Percentiles rank a stretch among this genome's conserved stretches.
Evolutionary conservation across 345 rosid genomes (phyloP).

Genomic region (Eucalyptus regnans): DNA sequence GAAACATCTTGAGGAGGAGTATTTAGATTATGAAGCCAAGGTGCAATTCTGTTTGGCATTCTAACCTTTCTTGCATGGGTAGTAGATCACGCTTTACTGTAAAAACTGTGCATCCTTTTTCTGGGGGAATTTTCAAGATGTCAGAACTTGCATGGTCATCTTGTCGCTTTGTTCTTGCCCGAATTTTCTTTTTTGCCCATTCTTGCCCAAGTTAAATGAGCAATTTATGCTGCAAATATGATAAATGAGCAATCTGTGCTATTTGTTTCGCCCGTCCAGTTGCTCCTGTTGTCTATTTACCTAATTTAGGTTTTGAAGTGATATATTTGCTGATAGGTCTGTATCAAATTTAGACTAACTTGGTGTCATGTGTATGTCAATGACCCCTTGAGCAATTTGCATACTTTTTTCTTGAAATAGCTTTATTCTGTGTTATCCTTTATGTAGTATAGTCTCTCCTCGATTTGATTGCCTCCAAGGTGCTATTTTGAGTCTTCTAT

Average conservation of each 20-base stretch:
- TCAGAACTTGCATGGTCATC: neutral
- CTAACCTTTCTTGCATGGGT: neutral
- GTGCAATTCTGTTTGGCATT: constrained; percentile 13
- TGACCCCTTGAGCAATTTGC: neutral
- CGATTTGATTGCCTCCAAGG: neutral
- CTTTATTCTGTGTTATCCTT: neutral
- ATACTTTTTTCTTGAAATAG: neutral
- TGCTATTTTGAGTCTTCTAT: neutral
- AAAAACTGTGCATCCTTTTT: neutral
- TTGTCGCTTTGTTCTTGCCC: neutral
- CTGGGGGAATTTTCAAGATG: neutral
- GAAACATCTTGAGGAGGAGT: constrained; percentile 83
- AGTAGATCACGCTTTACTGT: neutral
- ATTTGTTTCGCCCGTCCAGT: neutral
- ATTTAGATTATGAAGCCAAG: constrained; percentile 82
- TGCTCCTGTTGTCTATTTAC: neutral
- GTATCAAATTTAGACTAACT: neutral
- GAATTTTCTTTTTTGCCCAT: neutral
- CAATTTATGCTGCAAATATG: neutral
- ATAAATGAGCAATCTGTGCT: neutral
- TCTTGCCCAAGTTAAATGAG: neutral
- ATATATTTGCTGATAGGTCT: neutral
- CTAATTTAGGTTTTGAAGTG: neutral
- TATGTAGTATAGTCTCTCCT: neutral
- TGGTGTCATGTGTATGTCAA: neutral